These are phyloP conservation scores for Monotropa hypopitys DNA, from an alignment of 179 eudicot genomes.

Conservation along the genomic window DNA sequence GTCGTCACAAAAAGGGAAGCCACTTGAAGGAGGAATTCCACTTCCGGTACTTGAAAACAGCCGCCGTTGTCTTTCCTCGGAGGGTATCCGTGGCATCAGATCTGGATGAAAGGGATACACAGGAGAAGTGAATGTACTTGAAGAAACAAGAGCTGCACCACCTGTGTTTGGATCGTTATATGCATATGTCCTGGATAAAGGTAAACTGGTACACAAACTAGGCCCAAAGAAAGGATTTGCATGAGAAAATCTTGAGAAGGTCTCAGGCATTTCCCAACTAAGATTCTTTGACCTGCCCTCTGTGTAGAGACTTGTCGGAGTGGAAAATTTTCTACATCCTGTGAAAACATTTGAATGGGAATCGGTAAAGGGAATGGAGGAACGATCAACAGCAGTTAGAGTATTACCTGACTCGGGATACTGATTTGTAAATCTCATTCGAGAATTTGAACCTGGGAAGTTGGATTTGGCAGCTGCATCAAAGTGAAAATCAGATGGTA, in stretches of 20 bases:
- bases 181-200: slow-evolving; percentile 14
- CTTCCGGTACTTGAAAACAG: slow-evolving; percentile 2
- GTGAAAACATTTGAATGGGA: slow-evolving; percentile 15
- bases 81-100: slow-evolving; percentile 1
- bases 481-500: slow-evolving; percentile 42
- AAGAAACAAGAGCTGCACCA: neutral
- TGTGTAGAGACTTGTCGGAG: slow-evolving; percentile 3
- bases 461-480: slow-evolving; percentile 25
- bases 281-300: slow-evolving; percentile 6
- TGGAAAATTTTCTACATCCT: slow-evolving; percentile 11
- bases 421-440: slow-evolving; percentile 17
- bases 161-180: slow-evolving; percentile 10
- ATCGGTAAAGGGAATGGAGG: slow-evolving; percentile 16
- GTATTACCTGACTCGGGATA: slow-evolving; percentile 10
- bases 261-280: neutral
- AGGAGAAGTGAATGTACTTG: slow-evolving; percentile 8
- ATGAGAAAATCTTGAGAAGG: slow-evolving; percentile 9
- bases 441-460: slow-evolving; percentile 10
- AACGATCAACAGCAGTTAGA: slow-evolving; percentile 10
- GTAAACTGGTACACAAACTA: slow-evolving; percentile 14
- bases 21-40: neutral
- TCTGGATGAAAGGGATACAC: slow-evolving; percentile 15
- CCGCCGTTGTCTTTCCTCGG: neutral
- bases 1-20: neutral
- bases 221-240: slow-evolving; percentile 18